Evolutionary conservation across 2,329 filamentous ascomycete genomes (phyloP).

Genomic region (Paecilomyces fulvus): DNA sequence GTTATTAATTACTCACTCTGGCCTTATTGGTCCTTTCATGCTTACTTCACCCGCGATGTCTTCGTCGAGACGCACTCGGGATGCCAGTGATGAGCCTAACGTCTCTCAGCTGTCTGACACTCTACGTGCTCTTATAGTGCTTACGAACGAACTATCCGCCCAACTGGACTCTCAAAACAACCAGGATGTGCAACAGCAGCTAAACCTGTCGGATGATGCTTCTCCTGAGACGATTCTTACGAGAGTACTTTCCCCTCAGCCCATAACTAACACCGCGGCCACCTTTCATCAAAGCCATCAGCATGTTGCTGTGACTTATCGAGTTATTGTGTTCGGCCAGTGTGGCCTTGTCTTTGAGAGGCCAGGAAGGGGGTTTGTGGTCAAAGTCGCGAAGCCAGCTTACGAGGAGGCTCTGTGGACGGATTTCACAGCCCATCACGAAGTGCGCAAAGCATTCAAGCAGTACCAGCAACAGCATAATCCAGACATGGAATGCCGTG

Average conservation of each 20-base stretch:
- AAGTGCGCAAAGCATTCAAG: neutral
- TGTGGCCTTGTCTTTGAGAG: constrained; percentile 8
- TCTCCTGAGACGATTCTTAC: neutral
- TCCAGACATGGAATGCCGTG: constrained; percentile 3
- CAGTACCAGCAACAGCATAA: constrained; percentile 1
- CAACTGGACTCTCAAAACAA: neutral
- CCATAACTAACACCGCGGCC: neutral
- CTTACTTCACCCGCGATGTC: neutral
- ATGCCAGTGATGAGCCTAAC: neutral
- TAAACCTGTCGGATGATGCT: neutral
- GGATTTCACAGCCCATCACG: constrained; percentile 5
- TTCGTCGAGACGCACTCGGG: neutral
- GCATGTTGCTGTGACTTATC: constrained; percentile 2
- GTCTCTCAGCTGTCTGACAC: neutral
- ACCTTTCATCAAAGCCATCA: constrained; percentile 3
- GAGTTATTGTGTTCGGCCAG: constrained; percentile 8
- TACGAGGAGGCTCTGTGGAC: constrained; percentile 7
- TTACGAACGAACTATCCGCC: neutral
- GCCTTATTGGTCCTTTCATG: neutral
- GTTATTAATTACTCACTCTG: neutral
- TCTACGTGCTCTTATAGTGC: neutral
- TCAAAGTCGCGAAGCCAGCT: constrained; percentile 5
- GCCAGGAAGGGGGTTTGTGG: neutral
- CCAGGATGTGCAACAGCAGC: neutral
- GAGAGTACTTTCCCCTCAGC: neutral